Evolutionary conservation across 2,329 filamentous ascomycete genomes (phyloP), one percentile per base, ranked within the genome.

Genomic region (Ophiostoma ips): DNA sequence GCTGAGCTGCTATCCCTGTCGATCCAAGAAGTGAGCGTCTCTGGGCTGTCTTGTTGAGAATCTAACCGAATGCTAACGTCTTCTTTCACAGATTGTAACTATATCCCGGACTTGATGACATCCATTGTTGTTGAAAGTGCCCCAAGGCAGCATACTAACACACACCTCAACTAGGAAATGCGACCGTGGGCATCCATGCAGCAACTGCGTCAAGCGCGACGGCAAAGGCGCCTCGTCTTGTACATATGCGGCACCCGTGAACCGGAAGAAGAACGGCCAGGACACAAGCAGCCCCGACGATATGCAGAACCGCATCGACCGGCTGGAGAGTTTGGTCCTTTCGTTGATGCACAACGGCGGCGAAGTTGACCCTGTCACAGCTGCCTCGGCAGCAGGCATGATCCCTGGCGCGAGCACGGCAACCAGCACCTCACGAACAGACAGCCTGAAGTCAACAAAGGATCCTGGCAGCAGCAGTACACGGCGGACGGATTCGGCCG

Each of bases 301-400:
- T 66, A 95, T 96, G 90, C 90, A 96, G 70, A 94, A 94, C 63
- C 84, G 92, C 64, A 96, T 96, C 68, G 89, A 96, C 70, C 80
- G 90, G 59, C 74, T 96, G 57, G 90, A 96, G 73, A 84, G 86
- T 58, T 71, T 96, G 64, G 90, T 96, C 54, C 68, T 96, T 56
- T 94, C 87, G 28, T 67, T 96, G 62, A 95, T 96, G 90, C 90
- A 90, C 61, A 89, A 86, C 64, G 87, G 87, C 51, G 68, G 75
- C 55, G 71, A 68, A 49, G 61, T 73, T 49, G 72, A 76, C 45
- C 56, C 61, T 0, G 45, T 55, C 1, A 55, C 62, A 5, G 60
- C 58, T 34, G 53, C 54, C 9, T 57, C 55, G 8, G 53, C 60
- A 47, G 54, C 52, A 52, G 46, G 55, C 52, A 52, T 62, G 58